phyloP scores from a whole-genome alignment of 2,329 filamentous ascomycete genomes.

The Penicillium sp. region DNA sequence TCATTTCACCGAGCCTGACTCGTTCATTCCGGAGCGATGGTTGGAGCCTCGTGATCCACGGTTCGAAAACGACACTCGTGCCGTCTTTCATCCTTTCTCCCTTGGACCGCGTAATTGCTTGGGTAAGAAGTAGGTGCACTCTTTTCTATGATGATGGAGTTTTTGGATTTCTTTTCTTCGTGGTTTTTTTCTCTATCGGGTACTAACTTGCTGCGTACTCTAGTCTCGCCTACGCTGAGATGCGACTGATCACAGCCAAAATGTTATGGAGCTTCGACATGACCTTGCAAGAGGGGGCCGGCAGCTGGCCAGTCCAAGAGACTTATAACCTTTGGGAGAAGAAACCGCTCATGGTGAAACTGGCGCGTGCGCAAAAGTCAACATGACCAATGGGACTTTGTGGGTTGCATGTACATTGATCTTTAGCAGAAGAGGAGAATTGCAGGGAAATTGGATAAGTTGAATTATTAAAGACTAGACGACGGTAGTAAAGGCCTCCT shows the following conservation, averaged over 20 bases:
- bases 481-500: too few relatives aligned
- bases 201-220: background rate
- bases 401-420: too few relatives aligned
- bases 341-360: conserved; percentile 15
- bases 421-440: too few relatives aligned
- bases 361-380: conserved; percentile 7
- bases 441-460: too few relatives aligned
- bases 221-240: conserved; percentile 31
- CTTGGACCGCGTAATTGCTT: conserved; percentile 25
- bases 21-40: conserved; percentile 27
- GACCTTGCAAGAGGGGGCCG: conserved; percentile 4
- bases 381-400: too few relatives aligned
- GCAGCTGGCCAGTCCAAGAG: conserved; percentile 19
- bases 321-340: conserved; percentile 20
- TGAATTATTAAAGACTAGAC: too few relatives aligned
- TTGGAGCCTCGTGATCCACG: conserved; percentile 13
- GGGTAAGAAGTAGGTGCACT: conserved; percentile 20
- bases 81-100: conserved; percentile 17
- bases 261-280: conserved; percentile 16
- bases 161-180: too few relatives aligned
- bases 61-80: conserved; percentile 15
- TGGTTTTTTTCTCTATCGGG: too few relatives aligned
- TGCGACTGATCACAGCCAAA: conserved; percentile 22
- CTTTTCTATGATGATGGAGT: too few relatives aligned
- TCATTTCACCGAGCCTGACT: conserved; percentile 22